Base-by-base conservation (phyloP, 73 alveolate genomes). In the Paramecium sexaurelia region DNA sequence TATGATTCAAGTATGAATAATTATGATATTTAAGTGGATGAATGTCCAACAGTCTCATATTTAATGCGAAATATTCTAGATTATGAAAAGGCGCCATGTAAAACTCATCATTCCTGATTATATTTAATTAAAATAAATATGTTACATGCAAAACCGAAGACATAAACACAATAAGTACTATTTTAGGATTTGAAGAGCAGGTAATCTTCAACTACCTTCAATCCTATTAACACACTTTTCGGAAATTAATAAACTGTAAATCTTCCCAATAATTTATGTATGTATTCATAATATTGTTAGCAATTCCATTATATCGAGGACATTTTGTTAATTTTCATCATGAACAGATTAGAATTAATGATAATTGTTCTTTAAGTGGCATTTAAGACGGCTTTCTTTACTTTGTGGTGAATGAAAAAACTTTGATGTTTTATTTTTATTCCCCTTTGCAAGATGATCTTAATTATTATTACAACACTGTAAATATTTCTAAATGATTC, bases 41-140 rank as follows among this genome's bases (percentile, higher is more conserved):
- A 61, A 11, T 61, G 83, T 32, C 83, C 83, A 9, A 61, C 83
- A 0, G 47, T 61, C 43, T 61, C 83, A 61, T 61, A 61, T 61
- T 61, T 61, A 11, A 61, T 61, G 83, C 39, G 83, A 1, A 61
- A 61, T 45, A 61, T 61, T 9, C 26, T 61, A 61, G 83, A 61
- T 32, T 61, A 61, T 32, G 83, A 61, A 61, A 61, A 61, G 83
- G 83, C 83, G 83, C 83, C 83, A 61, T 61, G 83, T 61, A 61
- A 61, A 61, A 61, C 47, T 32, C 83, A 61, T 61, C 83, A 61
- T 61, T 61, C 83, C 19, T 61, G 83, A 61, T 61, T 61, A 61
- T 61, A 61, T 61, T 61, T 61, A 61, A 61, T 61, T 61, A 61
- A 61, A 29, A 51, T 51, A 61, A 61, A 61, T 22, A 61, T 61